These are phyloP conservation scores for Lentinula sp. DNA, from an alignment of 768 basidiomycete species.

Conservation along the genomic window DNA sequence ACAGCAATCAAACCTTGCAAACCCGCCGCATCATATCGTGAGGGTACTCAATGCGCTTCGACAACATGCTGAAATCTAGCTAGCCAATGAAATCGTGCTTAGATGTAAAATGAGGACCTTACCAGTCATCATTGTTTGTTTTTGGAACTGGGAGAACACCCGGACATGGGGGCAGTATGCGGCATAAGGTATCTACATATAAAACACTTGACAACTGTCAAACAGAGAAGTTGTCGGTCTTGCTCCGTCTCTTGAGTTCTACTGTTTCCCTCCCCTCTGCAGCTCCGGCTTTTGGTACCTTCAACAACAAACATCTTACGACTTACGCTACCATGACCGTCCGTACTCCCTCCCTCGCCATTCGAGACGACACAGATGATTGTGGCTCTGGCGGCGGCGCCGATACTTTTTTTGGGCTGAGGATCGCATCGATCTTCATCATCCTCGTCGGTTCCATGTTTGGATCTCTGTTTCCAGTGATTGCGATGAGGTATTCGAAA, in stretches of 20 bases:
- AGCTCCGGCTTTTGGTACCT: no score
- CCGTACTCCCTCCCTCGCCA: not conserved
- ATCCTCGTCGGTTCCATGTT: constrained; percentile 37
- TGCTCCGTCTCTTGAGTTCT: not conserved
- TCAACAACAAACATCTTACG: not conserved
- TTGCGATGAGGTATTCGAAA: constrained; percentile 30
- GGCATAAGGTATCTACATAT: not conserved
- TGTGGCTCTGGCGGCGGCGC: constrained; percentile 38
- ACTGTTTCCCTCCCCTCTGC: not conserved
- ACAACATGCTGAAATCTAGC: not conserved
- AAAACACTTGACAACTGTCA: not conserved
- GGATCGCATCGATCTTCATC: constrained; percentile 53
- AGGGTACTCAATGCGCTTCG: not conserved
- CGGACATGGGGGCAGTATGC: not conserved
- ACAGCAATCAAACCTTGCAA: no score
- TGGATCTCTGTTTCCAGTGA: constrained; percentile 51
- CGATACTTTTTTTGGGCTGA: constrained; percentile 30
- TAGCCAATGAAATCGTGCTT: not conserved
- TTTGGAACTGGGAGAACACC: no score
- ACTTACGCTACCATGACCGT: not conserved
- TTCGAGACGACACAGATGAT: constrained; percentile 2
- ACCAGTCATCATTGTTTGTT: not conserved
- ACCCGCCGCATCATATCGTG: not conserved
- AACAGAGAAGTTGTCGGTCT: not conserved
- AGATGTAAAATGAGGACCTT: not conserved